Percentiles rank a stretch among this genome's conserved stretches.
Evolutionary conservation across 768 basidiomycete genomes (phyloP).

Genomic region (Tulasnella sp.): DNA sequence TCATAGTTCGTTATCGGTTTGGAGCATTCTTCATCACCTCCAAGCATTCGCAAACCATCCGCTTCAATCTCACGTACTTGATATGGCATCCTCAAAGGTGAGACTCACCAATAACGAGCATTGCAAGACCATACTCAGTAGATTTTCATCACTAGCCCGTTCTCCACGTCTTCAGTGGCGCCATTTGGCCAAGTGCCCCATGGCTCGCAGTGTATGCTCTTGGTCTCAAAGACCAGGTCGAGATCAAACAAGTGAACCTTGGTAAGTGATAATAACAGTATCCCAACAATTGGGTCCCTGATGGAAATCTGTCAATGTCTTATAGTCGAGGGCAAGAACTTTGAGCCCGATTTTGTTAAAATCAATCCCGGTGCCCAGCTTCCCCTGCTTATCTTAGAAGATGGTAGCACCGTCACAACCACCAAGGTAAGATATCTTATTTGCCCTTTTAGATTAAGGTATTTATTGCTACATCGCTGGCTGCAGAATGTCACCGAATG

Average conservation of each 20-base stretch:
- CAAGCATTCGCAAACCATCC: no score
- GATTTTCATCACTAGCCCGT: conserved; percentile 18
- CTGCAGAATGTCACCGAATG: conserved; percentile 27
- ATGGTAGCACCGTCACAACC: conserved; percentile 29
- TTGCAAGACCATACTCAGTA: background rate
- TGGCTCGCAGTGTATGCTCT: conserved; percentile 32
- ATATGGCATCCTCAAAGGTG: background rate
- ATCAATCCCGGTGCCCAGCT: conserved; percentile 35
- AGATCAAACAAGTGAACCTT: conserved; percentile 31
- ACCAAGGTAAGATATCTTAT: conserved; percentile 23
- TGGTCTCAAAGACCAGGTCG: conserved; percentile 24
- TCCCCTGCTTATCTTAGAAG: conserved; percentile 30
- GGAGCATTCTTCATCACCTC: no score
- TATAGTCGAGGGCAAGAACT: conserved; percentile 34
- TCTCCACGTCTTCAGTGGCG: conserved; percentile 29
- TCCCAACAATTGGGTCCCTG: background rate
- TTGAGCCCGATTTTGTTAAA: conserved; percentile 34
- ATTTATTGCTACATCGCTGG: background rate
- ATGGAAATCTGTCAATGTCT: background rate
- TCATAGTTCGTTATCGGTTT: no score
- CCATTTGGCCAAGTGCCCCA: conserved; percentile 33
- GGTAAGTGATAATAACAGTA: conserved; percentile 9
- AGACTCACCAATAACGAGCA: background rate
- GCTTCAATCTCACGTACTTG: no score
- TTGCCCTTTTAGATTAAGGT: background rate